These are phyloP conservation scores for Sporothrix euskadiensis DNA, from an alignment of 2,329 filamentous ascomycete species.

Conservation along the genomic window DNA sequence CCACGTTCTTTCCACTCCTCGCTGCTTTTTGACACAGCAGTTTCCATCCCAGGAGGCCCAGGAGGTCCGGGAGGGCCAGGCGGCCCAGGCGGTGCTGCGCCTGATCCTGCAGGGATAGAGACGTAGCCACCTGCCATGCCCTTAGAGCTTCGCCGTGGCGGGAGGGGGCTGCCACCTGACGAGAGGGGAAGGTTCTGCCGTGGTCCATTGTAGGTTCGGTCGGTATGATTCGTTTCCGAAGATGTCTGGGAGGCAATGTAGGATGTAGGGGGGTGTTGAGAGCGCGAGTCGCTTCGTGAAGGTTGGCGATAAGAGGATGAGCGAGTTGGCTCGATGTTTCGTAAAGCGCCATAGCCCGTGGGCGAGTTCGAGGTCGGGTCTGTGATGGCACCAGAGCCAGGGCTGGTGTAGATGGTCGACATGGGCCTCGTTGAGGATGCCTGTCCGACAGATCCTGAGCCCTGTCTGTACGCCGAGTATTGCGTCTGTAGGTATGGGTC, in stretches of 20 bases:
- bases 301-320: constrained; percentile 55
- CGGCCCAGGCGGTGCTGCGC: constrained; percentile 35
- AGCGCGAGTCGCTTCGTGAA: constrained; percentile 63
- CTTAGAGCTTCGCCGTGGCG: constrained; percentile 75
- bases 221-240: constrained; percentile 60
- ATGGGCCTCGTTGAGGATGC: constrained; percentile 38
- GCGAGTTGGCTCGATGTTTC: constrained; percentile 57
- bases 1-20: constrained; percentile 97
- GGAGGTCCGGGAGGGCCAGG: constrained; percentile 35
- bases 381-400: constrained; percentile 35
- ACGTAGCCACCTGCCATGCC: constrained; percentile 62
- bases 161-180: constrained; percentile 61
- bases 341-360: constrained; percentile 40
- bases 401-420: constrained; percentile 39
- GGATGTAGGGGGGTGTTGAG: constrained; percentile 51
- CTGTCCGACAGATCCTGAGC: background rate
- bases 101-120: constrained; percentile 39
- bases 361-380: constrained; percentile 37
- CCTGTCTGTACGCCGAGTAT: constrained; percentile 31
- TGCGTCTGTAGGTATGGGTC: constrained; percentile 30
- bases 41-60: constrained; percentile 43
- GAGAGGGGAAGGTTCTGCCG: constrained; percentile 52
- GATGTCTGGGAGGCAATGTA: constrained; percentile 63
- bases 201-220: constrained; percentile 39
- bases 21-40: constrained; percentile 58